Base-by-base conservation (phyloP, 371 early-diverging fungal genomes). In the Mortierella sp. region DNA sequence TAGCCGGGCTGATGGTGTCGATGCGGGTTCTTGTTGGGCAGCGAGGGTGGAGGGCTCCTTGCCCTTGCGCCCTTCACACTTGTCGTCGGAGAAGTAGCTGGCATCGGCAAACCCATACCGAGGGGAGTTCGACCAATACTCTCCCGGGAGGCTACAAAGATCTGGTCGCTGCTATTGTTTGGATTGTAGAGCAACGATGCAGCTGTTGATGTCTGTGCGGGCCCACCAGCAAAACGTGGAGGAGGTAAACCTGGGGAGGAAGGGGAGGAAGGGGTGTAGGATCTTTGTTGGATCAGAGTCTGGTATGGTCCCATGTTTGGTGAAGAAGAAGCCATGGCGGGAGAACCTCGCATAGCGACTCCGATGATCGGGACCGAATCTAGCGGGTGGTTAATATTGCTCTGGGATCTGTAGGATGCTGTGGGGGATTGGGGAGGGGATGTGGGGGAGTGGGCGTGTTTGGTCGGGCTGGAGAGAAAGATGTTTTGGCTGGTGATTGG, bases 41-140 rank as follows among this genome's bases (percentile, higher is more conserved):
- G 41, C 34, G 69, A 73, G 2, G 80, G 80, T 31, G 76, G 69
- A 19, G 80, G 80, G 52, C 75, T 76, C 66, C 31, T 72, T 5
- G 73, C 39, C 40, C 74, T 14, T 6, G 66, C 50, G 34, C 74
- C 77, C 64, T 70, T 40, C 58, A 2, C 16, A 34, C 58, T 19
- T 19, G 58, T 31, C 16, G 58, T 58, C 1, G 58, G 58, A 16
- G 47, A 47, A 19, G 47, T 14, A 19, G 48, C n/a, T n/a, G n/a
- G 48, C 1, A n/a, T n/a, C 1, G 48, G n/a, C 5, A n/a, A n/a
- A 4, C 19, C 19, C 48, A 48, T 48, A 3, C 48, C 48, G 48
- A 7, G 48, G n/a, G 61, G 61, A 0, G 45, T 50, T 26, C 34
- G 50, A 11, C 26, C 40, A 4, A 76, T 55, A 22, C 74, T 66